Conservation (phyloP, 805 yeast species). For the Priceomyces fermenticarens region DNA sequence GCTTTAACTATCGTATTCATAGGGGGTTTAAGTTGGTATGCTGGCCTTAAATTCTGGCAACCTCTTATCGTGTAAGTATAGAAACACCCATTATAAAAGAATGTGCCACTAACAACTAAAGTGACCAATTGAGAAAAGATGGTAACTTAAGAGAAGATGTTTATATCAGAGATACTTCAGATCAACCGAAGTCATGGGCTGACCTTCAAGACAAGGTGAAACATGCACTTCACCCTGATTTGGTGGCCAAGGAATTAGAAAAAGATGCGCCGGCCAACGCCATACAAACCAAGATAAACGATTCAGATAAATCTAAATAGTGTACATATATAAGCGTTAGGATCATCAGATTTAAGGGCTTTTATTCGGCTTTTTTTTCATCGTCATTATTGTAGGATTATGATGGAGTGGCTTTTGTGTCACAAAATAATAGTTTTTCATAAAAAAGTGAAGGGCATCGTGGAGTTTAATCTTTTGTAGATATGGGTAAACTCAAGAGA, state of each 20-base stretch:
- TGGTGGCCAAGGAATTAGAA: neutral
- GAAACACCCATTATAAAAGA: neutral
- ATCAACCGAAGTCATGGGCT: slow-evolving; percentile 36
- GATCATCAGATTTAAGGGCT: too few species aligned
- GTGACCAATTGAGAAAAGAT: slow-evolving; percentile 63
- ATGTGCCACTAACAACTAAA: slow-evolving; percentile 16
- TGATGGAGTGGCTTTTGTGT: too few species aligned
- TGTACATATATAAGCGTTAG: too few species aligned
- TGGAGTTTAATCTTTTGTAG: neutral
- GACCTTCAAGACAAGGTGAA: slow-evolving; percentile 33
- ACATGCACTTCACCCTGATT: slow-evolving; percentile 28
- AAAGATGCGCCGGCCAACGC: too few species aligned
- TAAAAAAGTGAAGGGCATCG: too few species aligned
- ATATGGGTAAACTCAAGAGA: slow-evolving; percentile 76
- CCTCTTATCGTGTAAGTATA: slow-evolving; percentile 63
- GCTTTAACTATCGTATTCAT: slow-evolving; percentile 15
- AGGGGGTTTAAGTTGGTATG: slow-evolving; percentile 35
- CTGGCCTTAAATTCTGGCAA: slow-evolving; percentile 66
- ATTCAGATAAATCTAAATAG: too few species aligned
- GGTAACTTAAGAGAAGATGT: slow-evolving; percentile 64
- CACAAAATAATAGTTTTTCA: too few species aligned
- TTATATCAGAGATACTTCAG: slow-evolving; percentile 45
- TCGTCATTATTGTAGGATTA: too few species aligned
- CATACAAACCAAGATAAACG: too few species aligned
- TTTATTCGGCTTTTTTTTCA: too few species aligned